phyloP scores from a whole-genome alignment of 2,329 filamentous ascomycete species.

The Arthrobotrys pseudoclavata region DNA sequence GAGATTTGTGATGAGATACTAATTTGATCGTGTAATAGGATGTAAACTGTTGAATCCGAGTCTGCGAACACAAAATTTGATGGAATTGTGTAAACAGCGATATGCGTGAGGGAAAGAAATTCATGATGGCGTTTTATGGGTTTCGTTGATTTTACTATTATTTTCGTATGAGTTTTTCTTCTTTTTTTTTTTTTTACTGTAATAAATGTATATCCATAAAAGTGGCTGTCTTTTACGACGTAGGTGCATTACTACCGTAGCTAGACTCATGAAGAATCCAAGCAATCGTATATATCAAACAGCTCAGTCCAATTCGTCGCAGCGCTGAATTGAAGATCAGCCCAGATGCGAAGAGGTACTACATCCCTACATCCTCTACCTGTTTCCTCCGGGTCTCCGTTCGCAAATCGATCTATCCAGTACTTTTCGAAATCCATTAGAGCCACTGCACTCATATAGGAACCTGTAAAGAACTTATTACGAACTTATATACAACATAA shows the following conservation, averaged over 20 bases:
- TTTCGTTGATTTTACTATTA: background rate
- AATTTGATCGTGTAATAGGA: background rate
- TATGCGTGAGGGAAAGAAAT: background rate
- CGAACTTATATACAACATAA: too few species aligned
- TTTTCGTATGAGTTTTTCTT: background rate
- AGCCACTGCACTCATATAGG: too few species aligned
- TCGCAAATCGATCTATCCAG: too few species aligned
- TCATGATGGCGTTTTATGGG: conserved; percentile 33
- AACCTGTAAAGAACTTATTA: too few species aligned
- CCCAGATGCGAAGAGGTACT: too few species aligned
- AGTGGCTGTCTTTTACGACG: conserved; percentile 16
- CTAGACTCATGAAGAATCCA: background rate
- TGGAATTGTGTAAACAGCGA: background rate
- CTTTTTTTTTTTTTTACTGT: background rate
- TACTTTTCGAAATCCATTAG: too few species aligned
- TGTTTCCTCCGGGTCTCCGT: too few species aligned
- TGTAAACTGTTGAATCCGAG: conserved; percentile 28
- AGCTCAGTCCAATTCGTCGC: too few species aligned
- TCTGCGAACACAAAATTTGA: background rate
- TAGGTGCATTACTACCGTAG: conserved; percentile 4
- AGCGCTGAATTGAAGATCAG: too few species aligned
- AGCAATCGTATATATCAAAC: too few species aligned
- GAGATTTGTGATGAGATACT: conserved; percentile 4
- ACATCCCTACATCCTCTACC: too few species aligned
- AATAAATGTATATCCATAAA: conserved; percentile 29